Percentiles rank a stretch among this genome's conserved stretches.
Evolutionary conservation across 768 basidiomycete species (phyloP).

Genomic region (Macrocybe gigantea): DNA sequence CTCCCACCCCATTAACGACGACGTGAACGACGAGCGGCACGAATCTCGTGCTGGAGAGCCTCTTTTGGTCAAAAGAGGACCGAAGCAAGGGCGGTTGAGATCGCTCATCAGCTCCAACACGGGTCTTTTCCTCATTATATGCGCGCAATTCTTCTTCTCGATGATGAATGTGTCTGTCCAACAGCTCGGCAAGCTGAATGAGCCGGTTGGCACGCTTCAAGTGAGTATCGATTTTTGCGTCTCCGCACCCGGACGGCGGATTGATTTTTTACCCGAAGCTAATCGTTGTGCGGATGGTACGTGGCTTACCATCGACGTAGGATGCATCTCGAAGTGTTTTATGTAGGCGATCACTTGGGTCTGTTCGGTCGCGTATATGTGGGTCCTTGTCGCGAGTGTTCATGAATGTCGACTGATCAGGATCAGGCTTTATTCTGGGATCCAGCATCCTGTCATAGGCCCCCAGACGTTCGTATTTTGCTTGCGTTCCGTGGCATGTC

Average conservation of each 20-base stretch:
- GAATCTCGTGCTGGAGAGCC: no score
- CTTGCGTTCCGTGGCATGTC: slow-evolving; percentile 38
- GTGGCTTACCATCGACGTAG: neutral
- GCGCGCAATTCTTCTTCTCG: no score
- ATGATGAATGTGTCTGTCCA: no score
- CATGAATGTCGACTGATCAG: slow-evolving; percentile 9
- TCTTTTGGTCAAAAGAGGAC: no score
- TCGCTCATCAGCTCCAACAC: no score
- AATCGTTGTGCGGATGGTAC: slow-evolving; percentile 22
- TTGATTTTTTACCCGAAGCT: neutral
- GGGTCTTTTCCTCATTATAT: no score
- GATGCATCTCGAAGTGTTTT: neutral
- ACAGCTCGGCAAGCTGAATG: no score
- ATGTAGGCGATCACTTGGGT: slow-evolving; percentile 8
- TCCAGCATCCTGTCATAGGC: slow-evolving; percentile 40
- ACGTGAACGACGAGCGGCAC: no score
- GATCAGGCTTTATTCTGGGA: slow-evolving; percentile 26
- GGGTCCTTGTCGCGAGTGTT: neutral
- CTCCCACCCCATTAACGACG: no score
- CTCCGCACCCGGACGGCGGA: neutral
- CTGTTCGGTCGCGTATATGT: slow-evolving; percentile 58
- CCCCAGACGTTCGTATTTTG: slow-evolving; percentile 43
- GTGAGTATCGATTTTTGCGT: no score
- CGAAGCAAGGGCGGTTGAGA: no score
- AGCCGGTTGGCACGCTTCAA: no score